phyloP scores from a whole-genome alignment of 176 grass and related monocot genomes.

The Alloteropsis semialata region DNA sequence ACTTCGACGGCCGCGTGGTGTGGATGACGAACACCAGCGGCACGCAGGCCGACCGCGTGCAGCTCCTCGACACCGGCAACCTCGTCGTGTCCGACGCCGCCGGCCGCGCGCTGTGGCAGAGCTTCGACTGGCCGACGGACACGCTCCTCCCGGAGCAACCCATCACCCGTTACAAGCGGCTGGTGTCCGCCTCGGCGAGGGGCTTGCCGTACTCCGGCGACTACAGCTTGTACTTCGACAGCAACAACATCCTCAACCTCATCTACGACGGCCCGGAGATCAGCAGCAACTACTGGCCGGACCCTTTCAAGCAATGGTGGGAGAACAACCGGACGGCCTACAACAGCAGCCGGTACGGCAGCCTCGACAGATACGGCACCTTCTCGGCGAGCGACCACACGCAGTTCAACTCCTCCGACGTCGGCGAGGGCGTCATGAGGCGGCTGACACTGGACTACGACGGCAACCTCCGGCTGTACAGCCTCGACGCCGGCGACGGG shows the following conservation, averaged over 20 bases:
- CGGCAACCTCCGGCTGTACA: constrained; percentile 73
- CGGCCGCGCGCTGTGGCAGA: constrained; percentile 49
- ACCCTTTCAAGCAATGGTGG: constrained; percentile 45
- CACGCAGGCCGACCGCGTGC: constrained; percentile 15
- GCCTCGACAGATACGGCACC: constrained; percentile 29
- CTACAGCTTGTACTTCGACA: constrained; percentile 69
- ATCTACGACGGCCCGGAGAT: constrained; percentile 62
- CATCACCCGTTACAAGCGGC: constrained; percentile 49
- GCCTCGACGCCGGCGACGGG: constrained; percentile 30
- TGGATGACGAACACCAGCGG: constrained; percentile 54
- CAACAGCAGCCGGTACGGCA: constrained; percentile 51
- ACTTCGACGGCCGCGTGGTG: constrained; percentile 48
- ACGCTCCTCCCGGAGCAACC: constrained; percentile 55
- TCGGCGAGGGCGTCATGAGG: constrained; percentile 33
- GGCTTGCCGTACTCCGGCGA: constrained; percentile 45
- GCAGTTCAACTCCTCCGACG: constrained; percentile 53
- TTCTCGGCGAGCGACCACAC: constrained; percentile 59
- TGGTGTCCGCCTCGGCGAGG: constrained; percentile 45
- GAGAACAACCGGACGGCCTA: constrained; percentile 52
- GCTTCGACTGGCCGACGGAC: constrained; percentile 75
- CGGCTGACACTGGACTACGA: constrained; percentile 77
- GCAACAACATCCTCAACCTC: constrained; percentile 61
- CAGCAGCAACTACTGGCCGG: constrained; percentile 74
- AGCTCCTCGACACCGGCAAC: constrained; percentile 58
- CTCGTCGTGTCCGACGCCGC: constrained; percentile 43